These are phyloP conservation scores for Barnettozyma pratensis DNA, from an alignment of 805 yeast genomes.

Conservation along the genomic window DNA sequence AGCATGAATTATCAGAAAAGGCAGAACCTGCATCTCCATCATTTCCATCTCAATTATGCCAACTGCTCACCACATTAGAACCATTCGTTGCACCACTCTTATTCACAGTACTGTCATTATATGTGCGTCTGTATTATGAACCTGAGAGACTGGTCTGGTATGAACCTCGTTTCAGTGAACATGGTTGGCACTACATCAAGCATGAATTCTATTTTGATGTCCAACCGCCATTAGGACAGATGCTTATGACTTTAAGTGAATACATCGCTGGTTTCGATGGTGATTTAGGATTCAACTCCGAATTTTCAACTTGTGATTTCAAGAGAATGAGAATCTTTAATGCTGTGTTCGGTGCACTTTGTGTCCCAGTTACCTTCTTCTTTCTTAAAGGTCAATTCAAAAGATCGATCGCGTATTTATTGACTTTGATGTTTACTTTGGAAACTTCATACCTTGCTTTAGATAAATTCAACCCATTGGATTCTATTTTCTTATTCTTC, in stretches of 20 bases:
- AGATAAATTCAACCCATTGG: conserved; percentile 70
- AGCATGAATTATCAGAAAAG: background rate
- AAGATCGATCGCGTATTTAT: conserved; percentile 49
- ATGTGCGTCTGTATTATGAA: conserved; percentile 50
- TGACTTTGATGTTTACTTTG: conserved; percentile 56
- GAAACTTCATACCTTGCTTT: conserved; percentile 68
- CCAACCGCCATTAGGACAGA: conserved; percentile 83
- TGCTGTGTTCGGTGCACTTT: conserved; percentile 58
- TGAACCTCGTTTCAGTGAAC: conserved; percentile 86
- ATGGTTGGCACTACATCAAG: conserved; percentile 73
- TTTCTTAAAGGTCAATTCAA: conserved; percentile 56
- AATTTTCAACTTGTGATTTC: conserved; percentile 57
- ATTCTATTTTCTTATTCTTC: conserved; percentile 71
- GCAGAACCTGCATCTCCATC: background rate
- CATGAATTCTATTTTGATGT: conserved; percentile 84
- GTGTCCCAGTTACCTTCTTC: conserved; percentile 68
- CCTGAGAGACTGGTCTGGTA: conserved; percentile 74
- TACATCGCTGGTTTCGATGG: conserved; percentile 81
- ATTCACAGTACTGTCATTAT: conserved; percentile 42
- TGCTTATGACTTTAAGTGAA: conserved; percentile 74
- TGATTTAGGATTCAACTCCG: conserved; percentile 68
- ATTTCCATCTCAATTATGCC: background rate
- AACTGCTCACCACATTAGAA: conserved; percentile 7
- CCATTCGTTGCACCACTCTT: conserved; percentile 35
- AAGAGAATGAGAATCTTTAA: conserved; percentile 68